These are phyloP conservation scores for Psilocybe cubensis DNA, from an alignment of 768 basidiomycete genomes.

Conservation along the genomic window DNA sequence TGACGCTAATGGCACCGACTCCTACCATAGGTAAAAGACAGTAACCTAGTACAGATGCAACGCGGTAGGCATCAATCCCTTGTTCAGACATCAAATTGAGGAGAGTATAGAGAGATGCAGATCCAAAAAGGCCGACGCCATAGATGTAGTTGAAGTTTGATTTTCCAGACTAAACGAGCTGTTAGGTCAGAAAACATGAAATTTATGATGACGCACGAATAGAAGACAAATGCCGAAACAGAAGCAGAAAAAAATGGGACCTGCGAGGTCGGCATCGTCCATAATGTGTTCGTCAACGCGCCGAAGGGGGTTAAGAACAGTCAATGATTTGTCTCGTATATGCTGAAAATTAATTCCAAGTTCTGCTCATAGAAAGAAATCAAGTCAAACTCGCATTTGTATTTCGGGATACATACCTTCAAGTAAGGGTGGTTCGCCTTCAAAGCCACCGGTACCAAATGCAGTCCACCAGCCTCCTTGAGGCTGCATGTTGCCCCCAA, in stretches of 20 bases:
- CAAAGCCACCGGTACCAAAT: conserved; percentile 93
- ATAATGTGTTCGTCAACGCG: conserved; percentile 90
- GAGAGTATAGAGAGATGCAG: conserved; percentile 88
- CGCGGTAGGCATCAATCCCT: conserved; percentile 94
- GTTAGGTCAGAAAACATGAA: not conserved
- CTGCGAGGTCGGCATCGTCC: conserved; percentile 98
- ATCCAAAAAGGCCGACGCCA: conserved; percentile 95
- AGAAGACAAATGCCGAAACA: conserved; percentile 93
- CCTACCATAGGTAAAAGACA: conserved; percentile 97
- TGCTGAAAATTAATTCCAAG: conserved; percentile 98
- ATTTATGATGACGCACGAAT: conserved; percentile 61
- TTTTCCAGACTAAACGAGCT: conserved; percentile 81
- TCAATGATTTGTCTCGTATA: conserved; percentile 91
- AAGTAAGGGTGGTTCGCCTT: conserved; percentile 93
- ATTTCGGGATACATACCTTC: conserved; percentile 64
- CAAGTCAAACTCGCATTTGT: not conserved
- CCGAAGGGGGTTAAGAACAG: conserved; percentile 91
- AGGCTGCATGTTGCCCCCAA: conserved; percentile 75
- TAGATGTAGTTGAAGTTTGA: conserved; percentile 99
- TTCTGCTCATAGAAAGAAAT: conserved; percentile 50
- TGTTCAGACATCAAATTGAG: conserved; percentile 97
- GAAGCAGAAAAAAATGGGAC: conserved; percentile 93
- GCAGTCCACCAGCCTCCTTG: conserved; percentile 92
- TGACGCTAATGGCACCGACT: conserved; percentile 86
- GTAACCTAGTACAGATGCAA: conserved; percentile 94